Evolutionary conservation across 179 eudicot genomes (phyloP), one percentile per base, ranked within the genome.

Genomic region (Amaranthus tricolor): DNA sequence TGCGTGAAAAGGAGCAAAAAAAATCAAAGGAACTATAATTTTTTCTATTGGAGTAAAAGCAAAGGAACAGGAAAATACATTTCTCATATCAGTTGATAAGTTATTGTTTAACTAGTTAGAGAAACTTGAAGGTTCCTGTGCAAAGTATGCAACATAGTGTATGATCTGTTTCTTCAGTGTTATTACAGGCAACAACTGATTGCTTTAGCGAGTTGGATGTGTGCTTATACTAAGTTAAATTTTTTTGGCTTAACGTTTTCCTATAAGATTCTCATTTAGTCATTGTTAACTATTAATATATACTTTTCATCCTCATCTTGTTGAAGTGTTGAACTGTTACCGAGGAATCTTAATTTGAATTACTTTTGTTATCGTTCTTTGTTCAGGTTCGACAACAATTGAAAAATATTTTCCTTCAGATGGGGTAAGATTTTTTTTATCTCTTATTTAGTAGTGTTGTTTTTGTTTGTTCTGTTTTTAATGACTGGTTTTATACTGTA

Each of bases 371-470:
- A 48, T 66, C 70, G 5, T 47, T 49, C 15, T 6, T 73, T 70
- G 52, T 74, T 76, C 86, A 95, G 97, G 97, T 95, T 2, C 82
- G 87, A 47, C 84, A 85, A 71, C 99, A 93, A 78, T 76, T 95
- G 72, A 87, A 93, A 86, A 92, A 76, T 84, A 95, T 95, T 73
- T 95, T 95, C 77, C 89, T 85, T 73, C 96, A 88, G 65, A 93
- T 95, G 99, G 97, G 97, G 96, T 92, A 86, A 73, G 86, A 66
- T 44, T 47, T 51, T 48, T 53, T 61, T 62, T 57, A 66, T 66
- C 24, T 63, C 51, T 19, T 40, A 6, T 8, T 59, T 51, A 31
- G 13, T 53, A 19, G 57, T 8, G 48, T 66, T 71, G 9, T 48
- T 16, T 78, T 72, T 47, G 43, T 11, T 48, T n/a, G n/a, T 47